These are phyloP conservation scores for Rhazya stricta DNA, from an alignment of 257 asterid species.

Conservation along the genomic window DNA sequence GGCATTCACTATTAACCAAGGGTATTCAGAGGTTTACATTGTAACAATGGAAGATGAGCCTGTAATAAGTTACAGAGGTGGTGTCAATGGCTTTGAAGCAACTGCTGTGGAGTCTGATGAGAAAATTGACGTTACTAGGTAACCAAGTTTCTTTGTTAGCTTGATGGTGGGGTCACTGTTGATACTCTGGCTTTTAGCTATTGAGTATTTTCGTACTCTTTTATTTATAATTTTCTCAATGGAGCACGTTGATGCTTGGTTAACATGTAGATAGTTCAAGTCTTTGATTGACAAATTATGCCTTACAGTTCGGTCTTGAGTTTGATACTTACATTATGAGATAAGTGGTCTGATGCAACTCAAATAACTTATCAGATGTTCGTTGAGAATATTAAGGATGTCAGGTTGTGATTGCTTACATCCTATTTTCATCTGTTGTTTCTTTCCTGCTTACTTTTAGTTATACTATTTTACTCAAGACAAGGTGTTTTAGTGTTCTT, in stretches of 20 bases:
- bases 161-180: not conserved
- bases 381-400: not conserved
- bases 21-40: conserved; percentile 68
- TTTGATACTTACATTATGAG: not conserved
- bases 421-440: not conserved
- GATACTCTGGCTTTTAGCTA: not conserved
- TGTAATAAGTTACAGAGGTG: conserved; percentile 83
- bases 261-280: not conserved
- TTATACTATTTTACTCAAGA: not conserved
- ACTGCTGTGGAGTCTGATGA: conserved; percentile 86
- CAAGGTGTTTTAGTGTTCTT: not conserved
- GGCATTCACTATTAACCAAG: conserved; percentile 30
- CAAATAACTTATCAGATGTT: not conserved
- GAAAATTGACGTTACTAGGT: conserved; percentile 80
- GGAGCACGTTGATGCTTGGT: not conserved
- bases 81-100: conserved; percentile 81
- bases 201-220: not conserved
- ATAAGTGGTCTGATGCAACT: conserved; percentile 2
- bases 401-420: not conserved
- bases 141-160: conserved; percentile 17
- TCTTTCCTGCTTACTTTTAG: not conserved
- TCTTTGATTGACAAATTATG: not conserved
- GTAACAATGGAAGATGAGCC: conserved; percentile 95
- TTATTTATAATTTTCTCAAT: not conserved
- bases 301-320: not conserved